Base-by-base conservation (phyloP, 192 early-diverging fungal species). In the Coemansia sp. region DNA sequence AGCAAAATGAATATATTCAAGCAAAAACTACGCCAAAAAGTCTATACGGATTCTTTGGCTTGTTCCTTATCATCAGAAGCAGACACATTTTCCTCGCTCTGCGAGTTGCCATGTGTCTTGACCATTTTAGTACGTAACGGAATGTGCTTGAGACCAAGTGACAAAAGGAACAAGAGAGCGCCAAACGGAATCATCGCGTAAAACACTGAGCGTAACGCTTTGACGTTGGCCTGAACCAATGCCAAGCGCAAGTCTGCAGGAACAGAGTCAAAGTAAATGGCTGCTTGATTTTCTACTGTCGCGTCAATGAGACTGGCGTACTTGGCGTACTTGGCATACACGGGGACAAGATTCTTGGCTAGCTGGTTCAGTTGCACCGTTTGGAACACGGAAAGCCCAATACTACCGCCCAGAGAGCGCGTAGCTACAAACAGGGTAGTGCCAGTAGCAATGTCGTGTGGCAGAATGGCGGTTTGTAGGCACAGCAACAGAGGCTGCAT, bases 401-500 rank as follows among this genome's bases (percentile, higher is more conserved):
- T 69, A 32, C 67, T 78, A 22, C 83, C 81, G n/a, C 87, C 89
- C 23, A 88, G 69, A 32, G 84, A 78, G 45, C 87, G 86, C 56
- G 82, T 82, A 43, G 89, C 91, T 9, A 84, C 79, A 7, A 81
- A 76, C 48, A 88, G 64, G 7, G 88, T 77, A 5, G 90, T 91
- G 41, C 82, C 89, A 23, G 87, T 59, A n/a, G 90, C 90, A 53
- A 92, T 86, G 32, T 90, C 79, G 24, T 65, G 62, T 2, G 71
- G 56, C 22, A 59, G 60, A 35, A 90, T 90, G 27, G 84, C 69
- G 0, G 87, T 82, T 67, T 94, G 92, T 23, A 86, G 71, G 24
- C 80, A 87, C 21, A 93, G 74, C 38, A 91, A 65, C 37, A 85
- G 67, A 0, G 86, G 85, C 73, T 92, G 92, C 60, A 93, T 73